Evolutionary conservation across 1,139 yeast species (phyloP).

Genomic region (Blastobotrys niveus): DNA sequence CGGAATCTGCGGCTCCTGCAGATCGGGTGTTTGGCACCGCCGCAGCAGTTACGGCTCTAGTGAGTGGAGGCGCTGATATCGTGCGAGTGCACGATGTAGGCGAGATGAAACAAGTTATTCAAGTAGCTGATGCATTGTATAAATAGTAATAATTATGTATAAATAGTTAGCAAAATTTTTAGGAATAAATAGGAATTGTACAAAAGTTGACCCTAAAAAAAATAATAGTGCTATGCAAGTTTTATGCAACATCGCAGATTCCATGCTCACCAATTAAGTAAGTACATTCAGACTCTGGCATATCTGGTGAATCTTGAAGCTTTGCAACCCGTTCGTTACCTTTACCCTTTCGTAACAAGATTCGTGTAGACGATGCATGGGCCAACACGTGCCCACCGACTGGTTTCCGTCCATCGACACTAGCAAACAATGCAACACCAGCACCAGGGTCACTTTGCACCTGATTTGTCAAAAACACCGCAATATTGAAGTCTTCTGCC

Average conservation of each 20-base stretch:
- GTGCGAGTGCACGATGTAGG: conserved; percentile 85
- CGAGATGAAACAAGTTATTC: conserved; percentile 57
- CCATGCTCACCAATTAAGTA: conserved; percentile 51
- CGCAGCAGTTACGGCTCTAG: conserved; percentile 67
- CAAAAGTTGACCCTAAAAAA: too few relatives aligned
- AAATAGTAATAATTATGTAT: conserved; percentile 29
- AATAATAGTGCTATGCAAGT: background rate
- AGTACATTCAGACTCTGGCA: conserved; percentile 55
- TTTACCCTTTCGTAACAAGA: conserved; percentile 50
- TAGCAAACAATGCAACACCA: conserved; percentile 46
- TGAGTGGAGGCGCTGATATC: conserved; percentile 70
- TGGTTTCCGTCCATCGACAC: conserved; percentile 61
- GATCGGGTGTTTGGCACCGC: conserved; percentile 73
- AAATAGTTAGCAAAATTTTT: background rate
- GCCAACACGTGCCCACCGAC: conserved; percentile 62
- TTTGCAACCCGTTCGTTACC: conserved; percentile 61
- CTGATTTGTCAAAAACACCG: conserved; percentile 56
- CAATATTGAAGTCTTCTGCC: conserved; percentile 55
- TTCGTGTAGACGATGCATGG: conserved; percentile 59
- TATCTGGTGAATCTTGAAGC: conserved; percentile 57
- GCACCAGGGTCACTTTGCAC: conserved; percentile 69
- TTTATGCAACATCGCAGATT: conserved; percentile 41
- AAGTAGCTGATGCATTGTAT: conserved; percentile 75
- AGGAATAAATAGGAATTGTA: background rate
- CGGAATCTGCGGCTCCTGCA: too few relatives aligned